Conservation (phyloP, 129 eudicot species). For the Flaveria brownii region DNA sequence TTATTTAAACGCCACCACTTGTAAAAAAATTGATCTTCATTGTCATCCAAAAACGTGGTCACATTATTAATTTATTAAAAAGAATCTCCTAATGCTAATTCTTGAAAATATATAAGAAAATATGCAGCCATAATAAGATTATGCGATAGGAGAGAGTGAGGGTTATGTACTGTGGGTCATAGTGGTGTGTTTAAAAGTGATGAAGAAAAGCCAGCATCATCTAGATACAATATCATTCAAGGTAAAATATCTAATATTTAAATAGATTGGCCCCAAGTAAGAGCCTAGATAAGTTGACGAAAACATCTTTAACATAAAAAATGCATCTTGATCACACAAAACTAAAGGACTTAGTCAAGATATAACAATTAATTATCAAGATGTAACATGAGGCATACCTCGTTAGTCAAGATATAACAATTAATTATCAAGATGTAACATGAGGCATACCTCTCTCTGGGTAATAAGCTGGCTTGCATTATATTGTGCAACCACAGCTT, state of each 20-base stretch:
- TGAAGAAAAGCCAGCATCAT: not conserved
- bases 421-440: not conserved
- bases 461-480: slow-evolving; percentile 66
- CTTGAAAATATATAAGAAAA: not conserved
- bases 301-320: not conserved
- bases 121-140: not conserved
- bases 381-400: slow-evolving; percentile 36
- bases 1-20: not conserved
- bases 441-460: slow-evolving; percentile 54
- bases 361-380: not conserved
- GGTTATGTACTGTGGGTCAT: not conserved
- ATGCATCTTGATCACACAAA: not conserved
- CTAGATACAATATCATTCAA: too few species aligned
- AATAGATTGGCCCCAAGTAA: not conserved
- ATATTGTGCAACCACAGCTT: slow-evolving; percentile 61
- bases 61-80: not conserved
- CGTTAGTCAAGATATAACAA: slow-evolving; percentile 5
- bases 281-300: not conserved
- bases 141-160: not conserved
- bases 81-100: not conserved
- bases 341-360: not conserved
- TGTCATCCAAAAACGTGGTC: not conserved
- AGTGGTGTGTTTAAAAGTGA: not conserved
- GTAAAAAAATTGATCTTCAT: not conserved
- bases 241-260: not conserved